Percentiles rank a stretch among this genome's conserved stretches.
Conservation (phyloP, 1,284 basidiomycete species). For the Ustilago hordei region DNA sequence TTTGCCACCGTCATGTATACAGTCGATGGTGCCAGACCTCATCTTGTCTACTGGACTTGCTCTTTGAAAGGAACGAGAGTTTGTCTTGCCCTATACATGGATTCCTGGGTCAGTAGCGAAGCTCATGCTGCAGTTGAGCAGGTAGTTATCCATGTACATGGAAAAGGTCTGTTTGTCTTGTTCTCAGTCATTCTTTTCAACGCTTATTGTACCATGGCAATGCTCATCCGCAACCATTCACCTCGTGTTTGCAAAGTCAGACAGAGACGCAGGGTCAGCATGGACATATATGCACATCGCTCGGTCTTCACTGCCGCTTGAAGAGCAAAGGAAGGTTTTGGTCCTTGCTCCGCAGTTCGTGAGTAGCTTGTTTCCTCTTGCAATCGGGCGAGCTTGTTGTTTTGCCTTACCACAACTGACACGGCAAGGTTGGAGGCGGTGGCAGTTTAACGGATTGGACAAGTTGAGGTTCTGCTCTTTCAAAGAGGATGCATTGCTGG, state of each 20-base stretch:
- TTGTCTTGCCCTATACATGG: conserved; percentile 7
- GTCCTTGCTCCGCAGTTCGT: conserved; percentile 31
- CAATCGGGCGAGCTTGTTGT: no score
- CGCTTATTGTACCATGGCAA: no score
- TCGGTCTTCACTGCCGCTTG: background rate
- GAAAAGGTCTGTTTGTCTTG: conserved; percentile 14
- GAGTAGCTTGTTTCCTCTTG: background rate
- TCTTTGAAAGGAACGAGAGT: background rate
- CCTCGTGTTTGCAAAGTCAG: background rate
- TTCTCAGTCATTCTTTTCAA: background rate
- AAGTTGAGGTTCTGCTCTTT: conserved; percentile 11
- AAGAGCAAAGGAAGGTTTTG: conserved; percentile 1
- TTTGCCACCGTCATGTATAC: background rate
- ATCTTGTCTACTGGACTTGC: conserved; percentile 10
- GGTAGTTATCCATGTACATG: conserved; percentile 28
- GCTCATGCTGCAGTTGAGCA: conserved; percentile 8
- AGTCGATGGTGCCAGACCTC: conserved; percentile 8
- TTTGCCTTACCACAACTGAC: background rate
- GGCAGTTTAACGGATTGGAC: conserved; percentile 49
- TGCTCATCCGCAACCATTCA: background rate
- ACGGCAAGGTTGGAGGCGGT: background rate
- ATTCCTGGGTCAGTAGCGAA: background rate
- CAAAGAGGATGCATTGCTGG: conserved; percentile 17
- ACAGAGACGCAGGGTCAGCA: conserved; percentile 16
- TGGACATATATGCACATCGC: conserved; percentile 18